Conservation (phyloP, 208 protist species). For the Wallacemonas sp. region DNA sequence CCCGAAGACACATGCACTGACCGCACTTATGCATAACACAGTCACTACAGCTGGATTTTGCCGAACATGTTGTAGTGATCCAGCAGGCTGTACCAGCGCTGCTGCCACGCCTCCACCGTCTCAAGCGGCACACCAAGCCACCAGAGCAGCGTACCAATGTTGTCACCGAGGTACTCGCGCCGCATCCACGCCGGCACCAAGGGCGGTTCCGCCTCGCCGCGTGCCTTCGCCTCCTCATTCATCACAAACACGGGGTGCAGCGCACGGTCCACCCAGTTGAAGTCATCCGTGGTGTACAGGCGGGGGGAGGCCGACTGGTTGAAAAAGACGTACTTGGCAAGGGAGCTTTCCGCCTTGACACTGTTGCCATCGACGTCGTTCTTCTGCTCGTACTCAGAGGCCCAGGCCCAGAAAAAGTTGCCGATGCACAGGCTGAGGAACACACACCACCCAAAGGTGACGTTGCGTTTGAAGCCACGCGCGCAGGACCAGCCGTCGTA, state of each 20-base stretch:
- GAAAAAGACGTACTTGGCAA: constrained; percentile 61
- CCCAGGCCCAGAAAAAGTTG: constrained; percentile 75
- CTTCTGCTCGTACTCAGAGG: constrained; percentile 70
- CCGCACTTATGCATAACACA: background rate
- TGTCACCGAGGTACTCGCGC: constrained; percentile 83
- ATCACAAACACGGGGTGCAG: constrained; percentile 78
- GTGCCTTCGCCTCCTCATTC: constrained; percentile 39
- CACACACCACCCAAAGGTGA: constrained; percentile 62
- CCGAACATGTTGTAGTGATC: constrained; percentile 91
- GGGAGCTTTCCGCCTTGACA: constrained; percentile 22
- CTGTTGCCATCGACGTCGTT: constrained; percentile 46
- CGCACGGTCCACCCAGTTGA: constrained; percentile 75
- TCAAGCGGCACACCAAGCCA: constrained; percentile 50
- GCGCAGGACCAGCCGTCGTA: constrained; percentile 82
- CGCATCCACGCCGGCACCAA: constrained; percentile 86
- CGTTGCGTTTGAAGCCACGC: constrained; percentile 68
- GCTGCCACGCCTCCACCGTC: constrained; percentile 32
- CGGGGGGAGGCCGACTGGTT: constrained; percentile 32
- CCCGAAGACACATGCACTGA: background rate
- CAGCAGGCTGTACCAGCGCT: constrained; percentile 59
- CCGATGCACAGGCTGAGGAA: constrained; percentile 72
- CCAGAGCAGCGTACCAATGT: constrained; percentile 51
- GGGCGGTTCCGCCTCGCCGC: constrained; percentile 36
- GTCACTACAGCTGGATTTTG: constrained; percentile 34
- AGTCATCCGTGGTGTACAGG: constrained; percentile 44